Evolutionary conservation across 768 basidiomycete genomes (phyloP).

Genomic region (Macrolepiota albuminosa): DNA sequence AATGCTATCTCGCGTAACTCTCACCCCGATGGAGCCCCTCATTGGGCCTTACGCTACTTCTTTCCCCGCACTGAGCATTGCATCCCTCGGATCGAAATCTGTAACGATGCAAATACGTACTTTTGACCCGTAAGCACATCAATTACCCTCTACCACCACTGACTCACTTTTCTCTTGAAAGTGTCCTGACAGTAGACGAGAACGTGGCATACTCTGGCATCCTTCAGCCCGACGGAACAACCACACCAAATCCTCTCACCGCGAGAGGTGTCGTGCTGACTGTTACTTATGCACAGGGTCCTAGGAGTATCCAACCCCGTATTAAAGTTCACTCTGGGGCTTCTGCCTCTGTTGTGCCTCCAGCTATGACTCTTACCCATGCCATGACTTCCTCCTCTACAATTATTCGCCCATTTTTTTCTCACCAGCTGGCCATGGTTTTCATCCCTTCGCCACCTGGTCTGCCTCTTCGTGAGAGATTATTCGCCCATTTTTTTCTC

Average conservation of each 20-base stretch:
- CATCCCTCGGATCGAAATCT: constrained; percentile 4
- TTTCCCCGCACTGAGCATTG: constrained; percentile 3
- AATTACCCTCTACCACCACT: too few species aligned
- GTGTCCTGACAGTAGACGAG: not conserved
- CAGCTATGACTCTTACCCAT: not conserved
- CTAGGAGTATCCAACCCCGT: not conserved
- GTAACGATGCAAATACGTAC: constrained; percentile 10
- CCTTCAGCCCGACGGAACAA: not conserved
- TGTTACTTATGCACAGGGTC: not conserved
- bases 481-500: too few species aligned
- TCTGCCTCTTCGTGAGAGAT: not conserved
- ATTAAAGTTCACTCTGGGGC: not conserved
- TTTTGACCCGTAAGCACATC: not conserved
- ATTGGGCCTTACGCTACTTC: not conserved
- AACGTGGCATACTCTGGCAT: not conserved
- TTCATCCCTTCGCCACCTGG: not conserved
- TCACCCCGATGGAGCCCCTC: constrained; percentile 7
- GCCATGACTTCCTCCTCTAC: not conserved
- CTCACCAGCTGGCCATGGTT: not conserved
- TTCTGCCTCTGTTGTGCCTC: not conserved
- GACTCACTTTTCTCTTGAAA: not conserved
- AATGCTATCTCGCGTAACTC: constrained; percentile 6
- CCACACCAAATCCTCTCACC: not conserved
- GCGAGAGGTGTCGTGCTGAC: not conserved
- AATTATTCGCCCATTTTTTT: too few species aligned